Conservation (phyloP, 2,329 filamentous ascomycete species). For the Colletotrichum brevisporum region DNA sequence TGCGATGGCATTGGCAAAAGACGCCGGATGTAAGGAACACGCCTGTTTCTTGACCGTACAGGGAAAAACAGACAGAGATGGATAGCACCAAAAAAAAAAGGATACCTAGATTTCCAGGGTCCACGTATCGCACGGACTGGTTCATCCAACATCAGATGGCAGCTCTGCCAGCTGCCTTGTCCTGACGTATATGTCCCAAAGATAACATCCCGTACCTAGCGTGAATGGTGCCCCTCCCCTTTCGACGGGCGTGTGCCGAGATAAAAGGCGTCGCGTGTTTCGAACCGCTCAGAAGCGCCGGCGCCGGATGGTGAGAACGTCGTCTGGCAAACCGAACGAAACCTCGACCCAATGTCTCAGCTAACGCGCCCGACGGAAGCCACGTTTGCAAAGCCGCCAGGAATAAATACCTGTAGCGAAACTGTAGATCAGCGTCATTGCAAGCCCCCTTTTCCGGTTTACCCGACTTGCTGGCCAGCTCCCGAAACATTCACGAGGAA, state of each 20-base stretch:
- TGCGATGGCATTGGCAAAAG: not conserved
- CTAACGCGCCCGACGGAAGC: slow-evolving; percentile 3
- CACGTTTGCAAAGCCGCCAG: not conserved
- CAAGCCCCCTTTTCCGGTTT: not conserved
- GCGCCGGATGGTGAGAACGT: not conserved
- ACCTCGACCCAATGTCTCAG: slow-evolving; percentile 20
- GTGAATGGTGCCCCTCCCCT: no score
- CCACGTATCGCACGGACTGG: not conserved
- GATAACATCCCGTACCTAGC: no score
- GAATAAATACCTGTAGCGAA: not conserved
- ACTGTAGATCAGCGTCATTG: slow-evolving; percentile 11
- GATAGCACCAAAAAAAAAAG: no score
- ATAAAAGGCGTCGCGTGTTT: no score
- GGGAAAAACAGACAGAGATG: not conserved
- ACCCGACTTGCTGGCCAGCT: not conserved
- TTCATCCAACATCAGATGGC: not conserved
- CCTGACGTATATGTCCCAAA: not conserved
- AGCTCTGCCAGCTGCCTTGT: not conserved
- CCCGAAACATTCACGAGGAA: not conserved
- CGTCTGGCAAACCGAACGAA: not conserved
- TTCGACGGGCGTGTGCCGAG: no score
- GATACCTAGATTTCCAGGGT: not conserved
- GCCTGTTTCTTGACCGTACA: not conserved
- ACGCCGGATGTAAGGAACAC: not conserved
- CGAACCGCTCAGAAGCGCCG: not conserved